Evolutionary conservation across 2,329 filamentous ascomycete species (phyloP).

Genomic region (Myriosclerotinia duriaeana): DNA sequence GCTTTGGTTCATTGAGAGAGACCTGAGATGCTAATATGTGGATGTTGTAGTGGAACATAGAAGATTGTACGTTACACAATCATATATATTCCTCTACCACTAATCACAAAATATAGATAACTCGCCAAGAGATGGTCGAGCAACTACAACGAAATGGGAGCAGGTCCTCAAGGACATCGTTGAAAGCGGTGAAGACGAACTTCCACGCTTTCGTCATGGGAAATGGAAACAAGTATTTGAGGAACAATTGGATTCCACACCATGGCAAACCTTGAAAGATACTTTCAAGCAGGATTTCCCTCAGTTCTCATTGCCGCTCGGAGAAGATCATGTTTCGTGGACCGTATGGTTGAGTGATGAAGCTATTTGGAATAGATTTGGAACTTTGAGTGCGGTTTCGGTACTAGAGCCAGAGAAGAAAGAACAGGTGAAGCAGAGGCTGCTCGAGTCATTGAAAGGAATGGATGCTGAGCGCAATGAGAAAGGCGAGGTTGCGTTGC

Average conservation of each 20-base stretch:
- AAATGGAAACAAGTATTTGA: conserved; percentile 66
- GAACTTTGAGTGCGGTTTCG: conserved; percentile 67
- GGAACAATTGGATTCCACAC: conserved; percentile 53
- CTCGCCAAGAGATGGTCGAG: conserved; percentile 54
- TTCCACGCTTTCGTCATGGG: conserved; percentile 64
- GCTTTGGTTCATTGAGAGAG: background rate
- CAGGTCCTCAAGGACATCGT: conserved; percentile 59
- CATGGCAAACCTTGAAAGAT: conserved; percentile 51
- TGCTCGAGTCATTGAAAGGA: conserved; percentile 55
- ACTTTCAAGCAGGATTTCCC: conserved; percentile 45
- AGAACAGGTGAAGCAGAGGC: conserved; percentile 49
- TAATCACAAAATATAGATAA: conserved; percentile 53
- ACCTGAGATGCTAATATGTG: conserved; percentile 10
- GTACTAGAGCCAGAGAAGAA: conserved; percentile 53
- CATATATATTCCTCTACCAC: conserved; percentile 19
- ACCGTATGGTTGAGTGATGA: conserved; percentile 58
- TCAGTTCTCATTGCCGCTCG: conserved; percentile 61
- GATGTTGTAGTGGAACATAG: conserved; percentile 60
- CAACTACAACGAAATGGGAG: conserved; percentile 60
- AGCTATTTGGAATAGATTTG: conserved; percentile 61
- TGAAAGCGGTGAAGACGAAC: conserved; percentile 54
- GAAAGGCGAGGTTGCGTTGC: conserved; percentile 60
- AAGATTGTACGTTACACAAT: conserved; percentile 57
- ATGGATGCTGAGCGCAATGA: conserved; percentile 58
- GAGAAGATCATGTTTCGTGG: conserved; percentile 56